Evolutionary conservation across 495 filamentous ascomycete genomes (phyloP).

Genomic region (Hypoxylon fuscum): DNA sequence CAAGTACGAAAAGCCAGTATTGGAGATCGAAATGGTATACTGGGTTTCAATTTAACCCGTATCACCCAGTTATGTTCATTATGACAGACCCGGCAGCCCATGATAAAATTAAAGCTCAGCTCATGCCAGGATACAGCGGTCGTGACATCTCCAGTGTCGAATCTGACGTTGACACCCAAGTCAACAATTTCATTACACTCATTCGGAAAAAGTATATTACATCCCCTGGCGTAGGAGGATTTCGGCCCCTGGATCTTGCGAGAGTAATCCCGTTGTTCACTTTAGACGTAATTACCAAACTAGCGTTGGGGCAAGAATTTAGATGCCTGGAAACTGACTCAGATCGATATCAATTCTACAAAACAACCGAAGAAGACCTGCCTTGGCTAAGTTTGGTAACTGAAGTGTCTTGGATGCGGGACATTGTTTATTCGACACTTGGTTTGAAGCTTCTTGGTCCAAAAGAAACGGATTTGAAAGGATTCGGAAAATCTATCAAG

Average conservation of each 20-base stretch:
- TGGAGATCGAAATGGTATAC: conserved; percentile 50
- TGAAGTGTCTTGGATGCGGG: conserved; percentile 64
- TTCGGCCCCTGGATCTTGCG: conserved; percentile 50
- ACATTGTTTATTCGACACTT: conserved; percentile 61
- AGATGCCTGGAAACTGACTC: conserved; percentile 54
- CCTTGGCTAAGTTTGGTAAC: conserved; percentile 54
- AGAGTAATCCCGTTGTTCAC: conserved; percentile 43
- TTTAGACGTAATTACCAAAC: conserved; percentile 55
- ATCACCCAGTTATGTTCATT: conserved; percentile 52
- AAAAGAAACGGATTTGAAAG: conserved; percentile 60
- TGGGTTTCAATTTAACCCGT: conserved; percentile 49
- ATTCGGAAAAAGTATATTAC: conserved; percentile 50
- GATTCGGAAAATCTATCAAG: conserved; percentile 29
- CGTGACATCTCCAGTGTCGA: conserved; percentile 58
- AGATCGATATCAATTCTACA: conserved; percentile 53
- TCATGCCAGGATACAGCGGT: conserved; percentile 52
- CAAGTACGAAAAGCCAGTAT: conserved; percentile 46
- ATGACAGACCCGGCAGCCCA: conserved; percentile 10
- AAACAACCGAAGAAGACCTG: neutral
- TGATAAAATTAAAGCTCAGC: neutral
- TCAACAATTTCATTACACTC: conserved; percentile 48
- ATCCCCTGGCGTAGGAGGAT: conserved; percentile 13
- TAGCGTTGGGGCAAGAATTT: conserved; percentile 62
- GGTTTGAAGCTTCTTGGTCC: conserved; percentile 63
- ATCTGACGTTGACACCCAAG: conserved; percentile 49